Base-by-base conservation (phyloP, 192 early-diverging fungal species). In the Backusella tuberculispora region DNA sequence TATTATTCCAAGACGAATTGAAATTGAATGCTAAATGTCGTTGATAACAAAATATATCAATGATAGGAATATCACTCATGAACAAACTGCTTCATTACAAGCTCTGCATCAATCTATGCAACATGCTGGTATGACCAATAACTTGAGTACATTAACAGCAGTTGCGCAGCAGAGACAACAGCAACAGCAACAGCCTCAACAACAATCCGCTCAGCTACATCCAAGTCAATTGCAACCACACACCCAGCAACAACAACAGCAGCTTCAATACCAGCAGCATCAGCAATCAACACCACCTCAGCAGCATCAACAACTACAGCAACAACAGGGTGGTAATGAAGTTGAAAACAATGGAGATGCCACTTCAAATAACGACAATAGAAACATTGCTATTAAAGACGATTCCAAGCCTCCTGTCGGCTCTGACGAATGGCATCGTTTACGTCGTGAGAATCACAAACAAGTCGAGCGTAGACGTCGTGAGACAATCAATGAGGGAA, bases 401-500 rank as follows among this genome's bases (percentile, higher is more conserved):
- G 43, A 66, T 10, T 26, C n/a, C 37, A 90, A 91, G 60, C 84
- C 84, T 19, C 40, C 82, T 0, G 81, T 90, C 29, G 93, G 93
- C 5, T 87, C 89, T 9, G 91, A 92, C 26, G 95, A 95, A 78
- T 96, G 95, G 94, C 87, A 93, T 73, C 83, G 88, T 26, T 79
- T 87, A 77, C 92, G 94, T 46, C 87, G 91, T 24, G 91, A 95
- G 68, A 95, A 91, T 75, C 97, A 99, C 83, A 97, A 97, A 88
- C 95, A 97, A 69, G 94, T 99, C 6, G 97, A 99, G 79, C 87
- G 94, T 69, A 86, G 95, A 42, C 91, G 97, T 72, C 92, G 97
- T 63, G 97, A 97, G 72, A 94, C 90, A 5, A 99, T 99, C 76
- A 96, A 95, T 73, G 88, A 89, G 4, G 96, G 97, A 1, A 99